Evolutionary conservation across 202 grass and related monocot genomes (phyloP).

Genomic region (Bolboschoenoplectus hybrid): DNA sequence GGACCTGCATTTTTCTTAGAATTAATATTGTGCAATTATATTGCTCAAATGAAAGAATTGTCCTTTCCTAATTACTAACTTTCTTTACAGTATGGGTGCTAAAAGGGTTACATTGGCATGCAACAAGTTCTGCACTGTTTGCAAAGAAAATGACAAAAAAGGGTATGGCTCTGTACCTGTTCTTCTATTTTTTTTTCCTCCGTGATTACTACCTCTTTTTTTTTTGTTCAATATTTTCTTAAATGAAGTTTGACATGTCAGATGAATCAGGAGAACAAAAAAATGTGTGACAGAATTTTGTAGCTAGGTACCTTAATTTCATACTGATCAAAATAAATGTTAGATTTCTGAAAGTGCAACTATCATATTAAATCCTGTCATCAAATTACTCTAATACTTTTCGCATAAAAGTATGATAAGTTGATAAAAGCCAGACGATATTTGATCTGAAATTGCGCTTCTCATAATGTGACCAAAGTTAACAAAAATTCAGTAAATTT

Average conservation of each 20-base stretch:
- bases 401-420: no score
- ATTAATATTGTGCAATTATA: not conserved
- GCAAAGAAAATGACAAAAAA: constrained; percentile 59
- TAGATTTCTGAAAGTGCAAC: not conserved
- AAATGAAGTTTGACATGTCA: not conserved
- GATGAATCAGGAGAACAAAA: not conserved
- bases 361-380: not conserved
- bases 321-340: not conserved
- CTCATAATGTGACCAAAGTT: not conserved
- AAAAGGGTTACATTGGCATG: constrained; percentile 66
- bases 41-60: not conserved
- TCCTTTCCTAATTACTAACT: not conserved
- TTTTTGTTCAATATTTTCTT: not conserved
- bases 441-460: not conserved
- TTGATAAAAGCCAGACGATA: no score
- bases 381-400: no score
- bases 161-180: constrained; percentile 46
- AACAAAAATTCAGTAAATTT: not conserved
- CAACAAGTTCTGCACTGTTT: constrained; percentile 56
- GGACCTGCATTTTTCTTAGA: not conserved
- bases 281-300: not conserved
- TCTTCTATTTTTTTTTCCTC: not conserved
- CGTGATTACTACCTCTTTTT: not conserved
- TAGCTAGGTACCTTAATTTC: not conserved
- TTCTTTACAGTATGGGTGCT: constrained; percentile 70